A percentile compares a stretch with the other conserved stretches of the same genome.
phyloP scores from a whole-genome alignment of 1,284 basidiomycete species.

The Anthracocystis setariae region DNA sequence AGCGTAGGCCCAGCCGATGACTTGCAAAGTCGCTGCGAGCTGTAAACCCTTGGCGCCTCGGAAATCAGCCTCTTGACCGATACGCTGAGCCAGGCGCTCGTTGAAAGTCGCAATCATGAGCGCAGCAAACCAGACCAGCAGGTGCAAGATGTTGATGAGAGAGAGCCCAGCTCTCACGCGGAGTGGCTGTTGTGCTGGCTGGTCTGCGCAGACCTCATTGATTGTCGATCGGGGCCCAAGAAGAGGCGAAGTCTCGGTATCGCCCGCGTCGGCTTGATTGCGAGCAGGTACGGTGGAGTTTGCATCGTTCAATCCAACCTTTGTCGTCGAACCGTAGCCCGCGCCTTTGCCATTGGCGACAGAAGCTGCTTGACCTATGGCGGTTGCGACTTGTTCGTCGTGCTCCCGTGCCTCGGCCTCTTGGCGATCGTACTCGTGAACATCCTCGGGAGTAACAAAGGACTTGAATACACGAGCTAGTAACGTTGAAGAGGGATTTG shows the following conservation, averaged over 20 bases:
- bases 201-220: background rate
- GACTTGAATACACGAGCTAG: constrained; percentile 13
- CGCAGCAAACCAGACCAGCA: constrained; percentile 16
- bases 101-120: constrained; percentile 7
- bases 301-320: background rate
- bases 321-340: constrained; percentile 11
- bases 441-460: constrained; percentile 28
- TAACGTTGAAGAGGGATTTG: constrained; percentile 2
- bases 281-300: background rate
- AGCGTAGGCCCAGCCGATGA: constrained; percentile 23
- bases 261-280: background rate
- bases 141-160: constrained; percentile 16
- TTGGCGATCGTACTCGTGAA: constrained; percentile 26
- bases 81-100: background rate
- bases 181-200: constrained; percentile 11
- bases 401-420: constrained; percentile 11
- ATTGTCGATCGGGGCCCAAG: background rate
- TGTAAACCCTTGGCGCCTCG: constrained; percentile 3
- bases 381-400: constrained; percentile 1
- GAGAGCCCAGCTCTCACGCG: constrained; percentile 15
- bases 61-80: constrained; percentile 22
- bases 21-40: constrained; percentile 14
- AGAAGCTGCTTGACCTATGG: background rate
- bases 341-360: background rate
- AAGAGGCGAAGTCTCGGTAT: constrained; percentile 26